Percentiles rank a stretch among this genome's conserved stretches.
These are phyloP conservation scores for Plasmodium billcollinsi DNA, from an alignment of 169 alveolate genomes.

Conservation along the genomic window DNA sequence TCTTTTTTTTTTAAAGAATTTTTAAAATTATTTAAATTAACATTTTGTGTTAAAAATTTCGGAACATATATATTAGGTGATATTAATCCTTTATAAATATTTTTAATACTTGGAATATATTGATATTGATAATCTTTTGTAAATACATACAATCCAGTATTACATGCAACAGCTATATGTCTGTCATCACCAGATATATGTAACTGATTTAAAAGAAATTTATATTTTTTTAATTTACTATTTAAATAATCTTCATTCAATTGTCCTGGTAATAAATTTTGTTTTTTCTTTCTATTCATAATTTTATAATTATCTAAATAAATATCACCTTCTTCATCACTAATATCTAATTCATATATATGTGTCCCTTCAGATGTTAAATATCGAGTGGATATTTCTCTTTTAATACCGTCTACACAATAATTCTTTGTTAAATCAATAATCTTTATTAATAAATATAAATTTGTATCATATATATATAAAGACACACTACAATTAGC, in stretches of 20 bases:
- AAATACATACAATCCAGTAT: conserved; percentile 75
- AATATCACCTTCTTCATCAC: conserved; percentile 73
- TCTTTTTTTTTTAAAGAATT: conserved; percentile 80
- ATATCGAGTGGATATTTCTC: conserved; percentile 55
- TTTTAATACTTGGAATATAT: conserved; percentile 62
- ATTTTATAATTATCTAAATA: conserved; percentile 32
- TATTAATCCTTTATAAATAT: conserved; percentile 47
- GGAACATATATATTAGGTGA: conserved; percentile 79
- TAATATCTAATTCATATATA: conserved; percentile 36
- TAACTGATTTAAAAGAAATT: conserved; percentile 52
- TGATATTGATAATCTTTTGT: conserved; percentile 76
- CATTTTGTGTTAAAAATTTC: conserved; percentile 87
- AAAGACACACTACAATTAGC: conserved; percentile 50
- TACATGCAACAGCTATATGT: conserved; percentile 80
- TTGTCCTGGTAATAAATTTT: conserved; percentile 48
- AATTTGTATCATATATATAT: conserved; percentile 49
- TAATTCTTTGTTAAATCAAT: conserved; percentile 50
- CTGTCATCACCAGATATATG: conserved; percentile 78
- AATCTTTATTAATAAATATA: conserved; percentile 22
- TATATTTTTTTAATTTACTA: conserved; percentile 49
- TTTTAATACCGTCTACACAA: conserved; percentile 54
- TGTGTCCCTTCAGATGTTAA: conserved; percentile 32
- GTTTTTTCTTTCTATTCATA: conserved; percentile 41
- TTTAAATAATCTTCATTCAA: conserved; percentile 36
- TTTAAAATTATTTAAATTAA: conserved; percentile 81